Base-by-base conservation (phyloP, 768 basidiomycete genomes). In the Suillus luteus region DNA sequence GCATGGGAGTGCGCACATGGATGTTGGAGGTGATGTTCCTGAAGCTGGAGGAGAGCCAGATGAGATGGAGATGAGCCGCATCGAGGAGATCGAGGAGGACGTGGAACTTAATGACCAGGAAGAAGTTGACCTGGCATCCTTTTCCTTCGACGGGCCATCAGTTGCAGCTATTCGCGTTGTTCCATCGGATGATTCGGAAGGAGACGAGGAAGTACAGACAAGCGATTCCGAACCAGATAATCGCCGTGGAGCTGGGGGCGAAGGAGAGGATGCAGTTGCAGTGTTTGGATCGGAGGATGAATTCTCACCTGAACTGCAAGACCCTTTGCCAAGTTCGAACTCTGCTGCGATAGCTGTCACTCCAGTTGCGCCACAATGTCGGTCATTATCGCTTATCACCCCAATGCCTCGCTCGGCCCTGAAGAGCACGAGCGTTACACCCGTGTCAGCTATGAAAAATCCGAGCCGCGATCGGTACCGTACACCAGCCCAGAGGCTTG, bases 81-180 rank as follows among this genome's bases (percentile, higher is more conserved):
- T 86, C 27, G 83, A 83, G 55, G 85, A 83, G 57, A 75, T 77
- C 3, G 83, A 82, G 59, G 79, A 81, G 48, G 72, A 73, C 6
- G 57, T 40, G 24, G 78, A 76, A 33, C 67, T 66, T 17, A 85
- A 86, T 51, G 89, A 88, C 66, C 86, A 83, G 64, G 89, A 89
- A 72, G 90, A 90, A 69, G 79, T 83, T 59, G 86, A 86, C 67
- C 76, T 90, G 66, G 85, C 81, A 11, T 90, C 90, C 60, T 93
- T 92, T 76, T 87, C 85, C 35, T 87, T 91, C 43, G 91, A 91
- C 71, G 85, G 76, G 8, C 80, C 85, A 51, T 82, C 85, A 10
- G 80, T 82, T 14, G 85, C 82, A 19, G 75, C 81, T 38, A 82
- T 83, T 57, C 78, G 82, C 43, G 77, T 83, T 55, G 82, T 85